These are phyloP conservation scores for Cymodocea nodosa DNA, from an alignment of 116 monocot species.

Conservation along the genomic window DNA sequence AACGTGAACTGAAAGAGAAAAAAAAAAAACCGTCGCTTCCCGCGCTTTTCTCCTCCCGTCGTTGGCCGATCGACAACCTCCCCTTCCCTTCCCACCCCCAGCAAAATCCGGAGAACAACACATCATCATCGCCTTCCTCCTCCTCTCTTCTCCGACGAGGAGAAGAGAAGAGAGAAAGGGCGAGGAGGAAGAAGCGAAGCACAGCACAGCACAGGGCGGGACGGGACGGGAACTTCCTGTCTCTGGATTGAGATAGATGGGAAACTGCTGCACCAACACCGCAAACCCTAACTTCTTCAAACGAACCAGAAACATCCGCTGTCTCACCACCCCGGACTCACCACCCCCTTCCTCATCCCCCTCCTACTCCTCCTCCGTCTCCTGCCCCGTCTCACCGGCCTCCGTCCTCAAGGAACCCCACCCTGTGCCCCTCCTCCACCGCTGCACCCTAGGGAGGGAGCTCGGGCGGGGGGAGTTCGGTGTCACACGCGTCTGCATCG, in stretches of 20 bases:
- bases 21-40: no score
- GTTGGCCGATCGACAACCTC: no score
- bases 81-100: background rate
- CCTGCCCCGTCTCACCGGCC: background rate
- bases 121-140: background rate
- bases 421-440: constrained; percentile 9
- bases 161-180: constrained; percentile 3
- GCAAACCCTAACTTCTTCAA: background rate
- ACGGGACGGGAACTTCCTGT: no score
- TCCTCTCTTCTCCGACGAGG: constrained; percentile 3
- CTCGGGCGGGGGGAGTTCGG: constrained; percentile 74
- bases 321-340: constrained; percentile 4
- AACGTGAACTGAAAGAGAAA: no score
- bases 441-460: constrained; percentile 37
- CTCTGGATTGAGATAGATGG: constrained; percentile 16
- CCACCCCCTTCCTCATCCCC: constrained; percentile 2
- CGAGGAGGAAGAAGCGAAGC: background rate
- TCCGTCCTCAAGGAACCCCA: background rate
- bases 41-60: no score
- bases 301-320: constrained; percentile 1
- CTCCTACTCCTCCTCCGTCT: background rate
- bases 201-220: no score
- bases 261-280: constrained; percentile 36
- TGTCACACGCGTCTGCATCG: constrained; percentile 35
- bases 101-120: background rate